phyloP scores from a whole-genome alignment of 495 filamentous ascomycete species.

The Penicillium egyptiacum region DNA sequence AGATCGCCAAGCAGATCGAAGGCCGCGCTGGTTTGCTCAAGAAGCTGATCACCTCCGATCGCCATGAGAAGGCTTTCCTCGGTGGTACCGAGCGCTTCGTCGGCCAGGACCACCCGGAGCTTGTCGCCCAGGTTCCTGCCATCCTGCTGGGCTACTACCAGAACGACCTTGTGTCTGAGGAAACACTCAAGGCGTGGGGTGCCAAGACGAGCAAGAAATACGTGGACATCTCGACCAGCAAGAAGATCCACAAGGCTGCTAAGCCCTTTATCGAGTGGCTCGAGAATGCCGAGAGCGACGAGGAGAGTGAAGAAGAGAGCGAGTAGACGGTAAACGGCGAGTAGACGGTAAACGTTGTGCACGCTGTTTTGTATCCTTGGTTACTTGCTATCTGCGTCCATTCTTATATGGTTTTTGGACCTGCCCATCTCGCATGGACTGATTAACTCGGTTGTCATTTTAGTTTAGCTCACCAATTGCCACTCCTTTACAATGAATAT shows the following conservation, averaged over 20 bases:
- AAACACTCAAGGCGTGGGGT: conserved; percentile 87
- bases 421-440: background rate
- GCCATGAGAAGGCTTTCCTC: conserved; percentile 95
- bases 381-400: background rate
- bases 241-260: conserved; percentile 93
- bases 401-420: conserved; percentile 3
- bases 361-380: background rate
- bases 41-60: conserved; percentile 87
- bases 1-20: conserved; percentile 82
- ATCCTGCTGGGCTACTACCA: conserved; percentile 87
- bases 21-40: conserved; percentile 81
- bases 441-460: conserved; percentile 5
- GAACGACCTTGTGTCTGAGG: conserved; percentile 82
- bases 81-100: conserved; percentile 94
- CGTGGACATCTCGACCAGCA: conserved; percentile 83
- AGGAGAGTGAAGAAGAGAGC: conserved; percentile 54
- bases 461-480: conserved; percentile 30
- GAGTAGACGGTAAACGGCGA: conserved; percentile 25
- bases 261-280: conserved; percentile 95
- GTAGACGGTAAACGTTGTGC: conserved; percentile 15
- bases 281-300: conserved; percentile 83
- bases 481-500: conserved; percentile 24
- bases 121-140: conserved; percentile 75
- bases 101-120: conserved; percentile 74
- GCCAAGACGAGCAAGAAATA: conserved; percentile 96